These are phyloP conservation scores for Apostasia shenzhenica DNA, from an alignment of 106 monocot species.

Conservation along the genomic window DNA sequence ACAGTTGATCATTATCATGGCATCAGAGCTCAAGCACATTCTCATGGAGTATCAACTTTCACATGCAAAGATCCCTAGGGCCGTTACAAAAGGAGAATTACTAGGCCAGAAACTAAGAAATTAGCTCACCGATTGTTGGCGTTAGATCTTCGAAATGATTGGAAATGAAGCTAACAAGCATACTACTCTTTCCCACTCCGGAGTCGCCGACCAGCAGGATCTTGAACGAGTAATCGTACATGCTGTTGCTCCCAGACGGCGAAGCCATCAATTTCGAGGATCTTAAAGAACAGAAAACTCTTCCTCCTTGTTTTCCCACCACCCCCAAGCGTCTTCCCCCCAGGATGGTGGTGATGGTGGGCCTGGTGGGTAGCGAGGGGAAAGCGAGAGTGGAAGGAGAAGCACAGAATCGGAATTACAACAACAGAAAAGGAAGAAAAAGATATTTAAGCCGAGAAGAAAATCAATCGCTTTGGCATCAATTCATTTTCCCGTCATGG, in stretches of 20 bases:
- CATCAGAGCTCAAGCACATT: neutral
- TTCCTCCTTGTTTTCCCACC: neutral
- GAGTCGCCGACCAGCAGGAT: slow-evolving; percentile 62
- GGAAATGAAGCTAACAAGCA: slow-evolving; percentile 51
- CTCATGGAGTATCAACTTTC: neutral
- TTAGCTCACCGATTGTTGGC: slow-evolving; percentile 1
- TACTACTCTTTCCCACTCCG: slow-evolving; percentile 58
- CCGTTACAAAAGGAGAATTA: neutral
- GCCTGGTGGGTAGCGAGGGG: neutral
- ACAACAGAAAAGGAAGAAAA: neutral
- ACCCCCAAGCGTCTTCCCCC: neutral
- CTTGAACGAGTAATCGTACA: slow-evolving; percentile 49
- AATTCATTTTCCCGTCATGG: neutral
- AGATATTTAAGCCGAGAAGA: neutral
- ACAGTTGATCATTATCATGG: neutral
- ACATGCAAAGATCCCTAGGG: too few relatives aligned
- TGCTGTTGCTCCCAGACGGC: slow-evolving; percentile 8
- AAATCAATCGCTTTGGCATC: slow-evolving; percentile 1
- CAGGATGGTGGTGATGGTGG: neutral
- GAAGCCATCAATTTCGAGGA: slow-evolving; percentile 10
- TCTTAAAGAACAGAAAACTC: neutral
- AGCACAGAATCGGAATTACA: neutral
- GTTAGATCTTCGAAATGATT: slow-evolving; percentile 12
- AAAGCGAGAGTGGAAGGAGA: neutral
- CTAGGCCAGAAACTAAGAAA: neutral